Percentiles rank a stretch among this genome's conserved stretches.
These are phyloP conservation scores for Rhodamnia rubescens DNA, from an alignment of 345 rosid genomes.

Conservation along the genomic window DNA sequence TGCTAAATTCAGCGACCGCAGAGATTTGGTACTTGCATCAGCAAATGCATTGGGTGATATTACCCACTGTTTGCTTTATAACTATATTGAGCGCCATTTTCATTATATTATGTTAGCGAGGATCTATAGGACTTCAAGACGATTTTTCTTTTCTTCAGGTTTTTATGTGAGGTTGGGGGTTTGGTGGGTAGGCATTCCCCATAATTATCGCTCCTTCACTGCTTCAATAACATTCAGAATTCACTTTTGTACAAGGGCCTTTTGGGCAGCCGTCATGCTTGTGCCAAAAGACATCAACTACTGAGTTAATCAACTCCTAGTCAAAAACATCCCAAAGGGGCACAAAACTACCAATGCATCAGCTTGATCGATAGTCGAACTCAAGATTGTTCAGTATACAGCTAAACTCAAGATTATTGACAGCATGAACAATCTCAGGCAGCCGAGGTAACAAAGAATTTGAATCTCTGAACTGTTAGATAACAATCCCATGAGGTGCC, in stretches of 20 bases:
- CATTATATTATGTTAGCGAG: background rate
- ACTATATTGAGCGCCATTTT: background rate
- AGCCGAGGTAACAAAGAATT: background rate
- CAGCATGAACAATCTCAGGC: background rate
- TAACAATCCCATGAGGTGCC: background rate
- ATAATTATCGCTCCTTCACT: background rate
- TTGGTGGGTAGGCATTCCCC: background rate
- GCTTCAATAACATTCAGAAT: background rate
- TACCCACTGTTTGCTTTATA: background rate
- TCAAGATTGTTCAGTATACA: background rate
- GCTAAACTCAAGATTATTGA: background rate
- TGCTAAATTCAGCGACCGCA: background rate
- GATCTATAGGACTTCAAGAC: background rate
- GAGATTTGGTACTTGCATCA: background rate
- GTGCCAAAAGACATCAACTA: background rate
- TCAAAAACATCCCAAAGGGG: background rate
- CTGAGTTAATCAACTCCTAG: background rate
- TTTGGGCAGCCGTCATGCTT: background rate
- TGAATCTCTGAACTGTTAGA: background rate
- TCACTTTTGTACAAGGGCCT: background rate
- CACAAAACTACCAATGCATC: background rate
- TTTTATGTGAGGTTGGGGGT: background rate
- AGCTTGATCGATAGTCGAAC: background rate
- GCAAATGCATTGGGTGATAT: background rate
- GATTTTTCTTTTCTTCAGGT: background rate